Evolutionary conservation across 306 rosid species (phyloP).

Genomic region (Cajanus cajan): DNA sequence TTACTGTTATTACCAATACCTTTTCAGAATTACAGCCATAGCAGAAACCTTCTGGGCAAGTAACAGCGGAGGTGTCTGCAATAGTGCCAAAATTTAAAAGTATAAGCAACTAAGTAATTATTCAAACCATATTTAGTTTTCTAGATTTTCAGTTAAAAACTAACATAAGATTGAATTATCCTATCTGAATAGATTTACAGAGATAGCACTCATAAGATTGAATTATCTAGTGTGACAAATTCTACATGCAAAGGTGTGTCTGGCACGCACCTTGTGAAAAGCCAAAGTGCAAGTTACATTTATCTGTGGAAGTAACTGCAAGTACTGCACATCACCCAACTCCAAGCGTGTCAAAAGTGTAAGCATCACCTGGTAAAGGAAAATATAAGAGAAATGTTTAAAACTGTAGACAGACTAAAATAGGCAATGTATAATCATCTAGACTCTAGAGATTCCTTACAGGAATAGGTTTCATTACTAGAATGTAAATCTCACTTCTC

Average conservation of each 20-base stretch:
- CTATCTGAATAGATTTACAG: slow-evolving; percentile 4
- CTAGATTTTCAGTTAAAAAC: slow-evolving; percentile 19
- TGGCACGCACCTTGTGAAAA: slow-evolving; percentile 68
- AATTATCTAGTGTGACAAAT: slow-evolving; percentile 7
- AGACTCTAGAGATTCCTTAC: background rate
- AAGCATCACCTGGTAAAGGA: slow-evolving; percentile 74
- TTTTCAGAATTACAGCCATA: slow-evolving; percentile 69
- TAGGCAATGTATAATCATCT: background rate
- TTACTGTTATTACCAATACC: slow-evolving; percentile 59
- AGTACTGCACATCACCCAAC: slow-evolving; percentile 74
- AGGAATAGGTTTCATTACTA: background rate
- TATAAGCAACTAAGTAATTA: slow-evolving; percentile 13
- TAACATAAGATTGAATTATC: slow-evolving; percentile 20
- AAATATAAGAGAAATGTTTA: slow-evolving; percentile 19
- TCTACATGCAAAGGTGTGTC: slow-evolving; percentile 18
- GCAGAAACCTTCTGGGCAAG: slow-evolving; percentile 67
- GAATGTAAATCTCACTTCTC: background rate
- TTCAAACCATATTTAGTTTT: slow-evolving; percentile 24
- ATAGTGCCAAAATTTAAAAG: slow-evolving; percentile 10
- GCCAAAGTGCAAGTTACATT: slow-evolving; percentile 69
- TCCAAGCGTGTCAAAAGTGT: slow-evolving; percentile 93
- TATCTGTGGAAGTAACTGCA: slow-evolving; percentile 73
- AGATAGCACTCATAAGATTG: slow-evolving; percentile 1
- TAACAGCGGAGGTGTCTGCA: slow-evolving; percentile 70
- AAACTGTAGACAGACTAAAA: slow-evolving; percentile 27